These are phyloP conservation scores for Fraxinus baroniana DNA, from an alignment of 305 asterid genomes.

Conservation along the genomic window DNA sequence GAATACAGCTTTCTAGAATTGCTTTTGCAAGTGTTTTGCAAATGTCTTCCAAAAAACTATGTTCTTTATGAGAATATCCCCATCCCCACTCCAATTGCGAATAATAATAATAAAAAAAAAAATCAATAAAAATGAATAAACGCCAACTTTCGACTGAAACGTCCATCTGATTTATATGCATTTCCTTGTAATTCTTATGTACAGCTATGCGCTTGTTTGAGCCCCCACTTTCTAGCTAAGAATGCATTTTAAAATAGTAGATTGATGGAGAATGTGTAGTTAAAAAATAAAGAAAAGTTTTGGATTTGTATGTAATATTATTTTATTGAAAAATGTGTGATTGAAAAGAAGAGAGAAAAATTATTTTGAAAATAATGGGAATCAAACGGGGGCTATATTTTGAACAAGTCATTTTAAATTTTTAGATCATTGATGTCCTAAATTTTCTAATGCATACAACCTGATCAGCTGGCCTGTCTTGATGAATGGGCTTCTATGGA, in stretches of 20 bases:
- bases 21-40: background rate
- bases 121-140: background rate
- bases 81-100: background rate
- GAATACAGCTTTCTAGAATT: background rate
- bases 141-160: background rate
- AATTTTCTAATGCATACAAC: background rate
- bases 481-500: slow-evolving; percentile 64
- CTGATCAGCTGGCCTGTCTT: slow-evolving; percentile 62
- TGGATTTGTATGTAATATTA: background rate
- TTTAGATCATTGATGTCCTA: background rate
- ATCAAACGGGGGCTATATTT: background rate
- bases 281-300: too few relatives aligned
- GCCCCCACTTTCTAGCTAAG: background rate
- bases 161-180: background rate
- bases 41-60: background rate
- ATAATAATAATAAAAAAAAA: background rate
- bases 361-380: background rate
- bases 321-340: background rate
- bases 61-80: background rate
- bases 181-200: background rate
- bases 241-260: too few relatives aligned
- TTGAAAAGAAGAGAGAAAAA: background rate
- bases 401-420: background rate
- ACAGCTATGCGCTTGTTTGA: background rate
- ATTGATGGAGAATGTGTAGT: background rate